Base-by-base conservation (phyloP, 176 grass and related monocot genomes). In the Avena eriantha region DNA sequence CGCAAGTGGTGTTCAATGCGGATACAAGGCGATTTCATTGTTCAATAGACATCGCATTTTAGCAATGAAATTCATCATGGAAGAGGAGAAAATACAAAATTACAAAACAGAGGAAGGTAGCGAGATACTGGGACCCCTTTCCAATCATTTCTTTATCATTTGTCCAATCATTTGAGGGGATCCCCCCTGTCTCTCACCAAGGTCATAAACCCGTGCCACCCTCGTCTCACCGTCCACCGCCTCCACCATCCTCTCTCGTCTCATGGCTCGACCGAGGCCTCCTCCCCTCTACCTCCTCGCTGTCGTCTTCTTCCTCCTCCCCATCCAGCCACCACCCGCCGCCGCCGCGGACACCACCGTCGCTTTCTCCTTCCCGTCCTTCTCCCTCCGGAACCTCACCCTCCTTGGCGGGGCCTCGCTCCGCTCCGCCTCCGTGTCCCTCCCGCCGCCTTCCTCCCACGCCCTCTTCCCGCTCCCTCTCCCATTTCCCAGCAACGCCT, bases 331-430 rank as follows among this genome's bases (percentile, higher is more conserved):
- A 17, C 47, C 79, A 16, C 69, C 69, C 13, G 2, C 48, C 21
- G 69, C 48, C 71, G 39, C 39, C 19, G 49, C 78, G 67, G 61
- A 71, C 1, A 71, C 39, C 33, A 36, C 17, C 48, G 49, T 88
- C 33, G 21, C 34, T 48, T 88, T 88, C 73, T 82, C 80, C 35
- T 88, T 88, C 80, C 72, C 80, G 7, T 78, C 80, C 73, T 88
- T 70, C 72, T 83, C 72, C 18, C 80, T 88, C 58, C 46, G 61
- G 11, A 83, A 88, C 86, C 73, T 88, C 73, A 88, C 80, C 60
- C 73, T 83, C 60, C 86, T 83, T 73, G 80, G 80, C 48, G 21
- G 43, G 34, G 80, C 86, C 48, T 88, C 79, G 33, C 79, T 88
- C 79, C 71, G 76, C 71, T 19, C 49, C 35, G 33, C 72, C 61